phyloP scores from a whole-genome alignment of 768 basidiomycete genomes.

The Hygrocybe punicea region DNA sequence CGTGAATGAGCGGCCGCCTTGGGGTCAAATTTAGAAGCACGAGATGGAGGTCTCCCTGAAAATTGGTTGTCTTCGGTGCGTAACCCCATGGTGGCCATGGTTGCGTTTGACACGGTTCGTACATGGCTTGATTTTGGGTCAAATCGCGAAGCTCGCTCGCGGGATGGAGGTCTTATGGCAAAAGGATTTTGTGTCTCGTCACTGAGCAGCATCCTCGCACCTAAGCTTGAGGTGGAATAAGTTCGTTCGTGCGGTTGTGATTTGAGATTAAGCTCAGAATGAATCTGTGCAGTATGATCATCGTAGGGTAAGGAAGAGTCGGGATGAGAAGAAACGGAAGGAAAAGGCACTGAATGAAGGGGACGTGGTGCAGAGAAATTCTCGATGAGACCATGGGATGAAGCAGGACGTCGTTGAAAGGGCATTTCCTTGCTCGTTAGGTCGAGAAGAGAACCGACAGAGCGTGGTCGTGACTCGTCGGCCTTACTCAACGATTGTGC shows the following conservation, averaged over 20 bases:
- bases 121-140: slow-evolving; percentile 64
- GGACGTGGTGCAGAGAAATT: slow-evolving; percentile 38
- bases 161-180: slow-evolving; percentile 33
- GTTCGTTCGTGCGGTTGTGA: slow-evolving; percentile 40
- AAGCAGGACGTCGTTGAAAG: slow-evolving; percentile 48
- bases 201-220: slow-evolving; percentile 43
- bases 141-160: slow-evolving; percentile 63
- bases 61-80: neutral
- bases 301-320: slow-evolving; percentile 47
- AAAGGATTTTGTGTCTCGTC: slow-evolving; percentile 31
- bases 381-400: slow-evolving; percentile 48
- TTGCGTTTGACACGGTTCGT: slow-evolving; percentile 43
- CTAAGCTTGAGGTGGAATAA: slow-evolving; percentile 51
- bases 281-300: slow-evolving; percentile 13
- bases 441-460: slow-evolving; percentile 58
- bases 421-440: slow-evolving; percentile 43
- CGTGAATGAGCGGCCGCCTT: slow-evolving; percentile 43
- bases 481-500: slow-evolving; percentile 34
- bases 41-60: neutral
- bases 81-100: slow-evolving; percentile 36
- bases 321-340: slow-evolving; percentile 51
- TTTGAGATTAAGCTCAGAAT: slow-evolving; percentile 20
- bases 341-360: slow-evolving; percentile 57
- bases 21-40: slow-evolving; percentile 1
- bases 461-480: slow-evolving; percentile 46